Conservation (phyloP, 2,329 filamentous ascomycete species). For the Madurella mycetomatis region DNA sequence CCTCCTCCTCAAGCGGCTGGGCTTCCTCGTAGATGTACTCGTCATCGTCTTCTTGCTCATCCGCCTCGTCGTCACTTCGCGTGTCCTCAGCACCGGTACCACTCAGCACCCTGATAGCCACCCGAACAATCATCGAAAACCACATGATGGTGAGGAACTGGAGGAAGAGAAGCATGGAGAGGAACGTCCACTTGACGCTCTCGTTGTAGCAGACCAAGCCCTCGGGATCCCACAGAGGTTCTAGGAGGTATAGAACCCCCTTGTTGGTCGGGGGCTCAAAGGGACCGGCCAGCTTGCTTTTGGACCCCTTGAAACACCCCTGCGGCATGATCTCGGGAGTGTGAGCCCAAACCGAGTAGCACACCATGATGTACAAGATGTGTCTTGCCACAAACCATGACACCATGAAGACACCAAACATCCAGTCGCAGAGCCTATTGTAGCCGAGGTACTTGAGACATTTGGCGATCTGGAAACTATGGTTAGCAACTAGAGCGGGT, state of each 20-base stretch:
- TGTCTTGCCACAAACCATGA: constrained; percentile 84
- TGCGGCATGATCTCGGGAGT: constrained; percentile 57
- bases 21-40: constrained; percentile 52
- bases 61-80: constrained; percentile 80
- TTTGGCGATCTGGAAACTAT: constrained; percentile 67
- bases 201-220: constrained; percentile 77
- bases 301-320: constrained; percentile 66
- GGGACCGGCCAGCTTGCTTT: constrained; percentile 52
- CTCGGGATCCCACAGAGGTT: constrained; percentile 66
- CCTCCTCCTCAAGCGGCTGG: constrained; percentile 64
- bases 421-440: constrained; percentile 70
- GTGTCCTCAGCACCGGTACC: constrained; percentile 78
- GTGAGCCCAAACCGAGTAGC: constrained; percentile 75
- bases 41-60: constrained; percentile 54
- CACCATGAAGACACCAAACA: constrained; percentile 81
- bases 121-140: constrained; percentile 83
- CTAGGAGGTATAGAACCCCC: constrained; percentile 59
- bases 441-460: constrained; percentile 86
- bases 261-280: constrained; percentile 45
- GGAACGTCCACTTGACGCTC: constrained; percentile 70
- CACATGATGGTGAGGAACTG: constrained; percentile 77
- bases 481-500: not conserved
- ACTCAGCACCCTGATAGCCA: constrained; percentile 73
- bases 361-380: constrained; percentile 70
- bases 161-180: constrained; percentile 70